Conservation (phyloP, 2,329 filamentous ascomycete genomes). For the Raffaelea arxii region DNA sequence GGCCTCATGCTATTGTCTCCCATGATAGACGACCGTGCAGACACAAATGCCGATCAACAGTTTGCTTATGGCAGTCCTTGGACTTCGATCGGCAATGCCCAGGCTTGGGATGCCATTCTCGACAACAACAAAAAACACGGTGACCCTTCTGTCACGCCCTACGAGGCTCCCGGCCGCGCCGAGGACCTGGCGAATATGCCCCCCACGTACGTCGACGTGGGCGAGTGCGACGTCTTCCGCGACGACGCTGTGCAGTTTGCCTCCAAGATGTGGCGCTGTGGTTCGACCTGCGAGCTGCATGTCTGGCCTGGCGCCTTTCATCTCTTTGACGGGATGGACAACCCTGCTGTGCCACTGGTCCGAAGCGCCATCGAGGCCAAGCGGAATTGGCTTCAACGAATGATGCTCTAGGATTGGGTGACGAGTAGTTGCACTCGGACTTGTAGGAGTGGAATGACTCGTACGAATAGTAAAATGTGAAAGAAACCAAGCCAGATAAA, state of each 20-base stretch:
- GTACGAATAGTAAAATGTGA: too few species aligned
- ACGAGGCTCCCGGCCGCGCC: background rate
- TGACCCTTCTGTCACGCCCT: background rate
- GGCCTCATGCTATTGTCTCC: conserved; percentile 1
- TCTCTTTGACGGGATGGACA: background rate
- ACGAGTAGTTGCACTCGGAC: too few species aligned
- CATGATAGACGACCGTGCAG: background rate
- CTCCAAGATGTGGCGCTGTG: background rate
- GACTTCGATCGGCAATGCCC: background rate
- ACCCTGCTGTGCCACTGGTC: background rate
- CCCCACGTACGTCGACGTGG: conserved; percentile 2
- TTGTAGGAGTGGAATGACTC: too few species aligned
- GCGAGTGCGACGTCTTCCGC: conserved; percentile 3
- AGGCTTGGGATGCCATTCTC: background rate
- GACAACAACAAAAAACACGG: background rate
- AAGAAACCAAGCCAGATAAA: background rate
- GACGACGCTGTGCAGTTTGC: background rate
- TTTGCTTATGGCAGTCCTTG: conserved; percentile 1
- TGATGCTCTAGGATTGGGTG: too few species aligned
- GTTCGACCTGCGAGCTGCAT: conserved; percentile 2
- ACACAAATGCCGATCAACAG: background rate
- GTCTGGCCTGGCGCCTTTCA: conserved; percentile 3
- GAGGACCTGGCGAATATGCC: background rate
- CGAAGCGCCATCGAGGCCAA: conserved; percentile 1
- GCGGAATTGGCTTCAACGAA: background rate